Conservation (phyloP, 345 rosid species). For the Limnanthes douglasii region DNA sequence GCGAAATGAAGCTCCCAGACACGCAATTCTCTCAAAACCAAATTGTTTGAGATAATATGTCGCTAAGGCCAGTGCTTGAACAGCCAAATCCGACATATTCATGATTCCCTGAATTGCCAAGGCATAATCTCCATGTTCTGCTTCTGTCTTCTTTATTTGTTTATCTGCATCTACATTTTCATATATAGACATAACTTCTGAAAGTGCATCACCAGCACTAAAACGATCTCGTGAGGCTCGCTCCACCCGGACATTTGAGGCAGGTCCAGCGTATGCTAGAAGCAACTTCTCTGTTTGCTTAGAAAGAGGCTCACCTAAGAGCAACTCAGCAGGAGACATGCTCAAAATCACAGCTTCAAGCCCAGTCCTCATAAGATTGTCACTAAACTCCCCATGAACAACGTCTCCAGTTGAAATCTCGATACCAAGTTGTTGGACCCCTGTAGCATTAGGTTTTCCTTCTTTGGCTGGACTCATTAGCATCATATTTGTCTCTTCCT, state of each 20-base stretch:
- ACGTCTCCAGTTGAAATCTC: conserved; percentile 80
- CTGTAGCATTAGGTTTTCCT: conserved; percentile 54
- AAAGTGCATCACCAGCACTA: conserved; percentile 48
- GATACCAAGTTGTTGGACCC: conserved; percentile 74
- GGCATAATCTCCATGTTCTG: conserved; percentile 10
- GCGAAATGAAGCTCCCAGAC: conserved; percentile 57
- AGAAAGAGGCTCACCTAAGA: conserved; percentile 58
- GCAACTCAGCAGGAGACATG: conserved; percentile 80
- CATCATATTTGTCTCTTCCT: conserved; percentile 95
- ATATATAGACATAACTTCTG: conserved; percentile 51
- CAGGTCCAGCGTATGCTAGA: conserved; percentile 76
- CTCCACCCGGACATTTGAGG: conserved; percentile 78
- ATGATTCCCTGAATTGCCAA: conserved; percentile 44
- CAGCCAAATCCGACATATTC: conserved; percentile 77
- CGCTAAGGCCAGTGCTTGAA: conserved; percentile 70
- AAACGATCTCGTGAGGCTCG: conserved; percentile 29
- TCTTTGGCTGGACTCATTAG: conserved; percentile 74
- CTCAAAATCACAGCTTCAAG: conserved; percentile 71
- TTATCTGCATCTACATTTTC: conserved; percentile 25
- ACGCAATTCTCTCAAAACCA: conserved; percentile 76
- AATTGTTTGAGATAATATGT: conserved; percentile 66
- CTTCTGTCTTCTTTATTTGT: conserved; percentile 11
- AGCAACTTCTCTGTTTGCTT: conserved; percentile 72
- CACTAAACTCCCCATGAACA: conserved; percentile 70
- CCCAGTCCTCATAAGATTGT: conserved; percentile 59